phyloP scores from a whole-genome alignment of 108 stramenopile genomes.

The Nitzschia sp. region DNA sequence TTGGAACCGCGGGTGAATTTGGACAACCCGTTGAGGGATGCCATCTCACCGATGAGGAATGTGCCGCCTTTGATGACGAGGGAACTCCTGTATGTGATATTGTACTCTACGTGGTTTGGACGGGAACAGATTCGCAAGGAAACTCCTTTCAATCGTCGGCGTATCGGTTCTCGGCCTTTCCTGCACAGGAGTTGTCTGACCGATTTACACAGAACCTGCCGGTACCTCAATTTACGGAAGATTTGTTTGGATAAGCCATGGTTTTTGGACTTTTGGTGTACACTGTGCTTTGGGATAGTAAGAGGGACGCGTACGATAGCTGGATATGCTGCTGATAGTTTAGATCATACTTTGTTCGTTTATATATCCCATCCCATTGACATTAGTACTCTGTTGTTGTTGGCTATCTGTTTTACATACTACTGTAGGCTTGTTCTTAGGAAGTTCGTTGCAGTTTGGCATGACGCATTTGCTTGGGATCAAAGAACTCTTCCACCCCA shows the following conservation, averaged over 20 bases:
- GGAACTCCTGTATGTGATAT: conserved; percentile 64
- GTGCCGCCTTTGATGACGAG: conserved; percentile 22
- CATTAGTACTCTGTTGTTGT: background rate
- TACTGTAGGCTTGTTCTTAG: background rate
- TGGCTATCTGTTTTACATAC: background rate
- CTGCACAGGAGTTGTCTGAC: conserved; percentile 60
- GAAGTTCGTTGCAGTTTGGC: no score
- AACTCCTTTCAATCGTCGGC: conserved; percentile 70
- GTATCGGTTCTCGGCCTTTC: conserved; percentile 80
- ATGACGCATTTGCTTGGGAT: conserved; percentile 15
- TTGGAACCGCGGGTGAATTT: conserved; percentile 13
- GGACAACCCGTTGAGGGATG: conserved; percentile 69
- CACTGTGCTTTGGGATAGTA: no score
- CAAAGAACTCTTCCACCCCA: conserved; percentile 18
- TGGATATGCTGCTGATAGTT: background rate
- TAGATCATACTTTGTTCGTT: background rate
- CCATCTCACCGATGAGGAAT: conserved; percentile 45
- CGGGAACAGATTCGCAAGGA: conserved; percentile 81
- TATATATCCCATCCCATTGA: background rate
- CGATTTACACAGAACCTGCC: conserved; percentile 31
- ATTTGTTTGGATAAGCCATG: background rate
- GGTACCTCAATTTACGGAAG: background rate
- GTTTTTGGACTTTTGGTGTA: no score
- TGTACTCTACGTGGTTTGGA: conserved; percentile 86
- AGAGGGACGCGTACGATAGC: no score